A percentile compares a stretch with the other conserved stretches of the same genome.
Conservation (phyloP, 192 early-diverging fungal genomes). For the Entrophospora sp. region DNA sequence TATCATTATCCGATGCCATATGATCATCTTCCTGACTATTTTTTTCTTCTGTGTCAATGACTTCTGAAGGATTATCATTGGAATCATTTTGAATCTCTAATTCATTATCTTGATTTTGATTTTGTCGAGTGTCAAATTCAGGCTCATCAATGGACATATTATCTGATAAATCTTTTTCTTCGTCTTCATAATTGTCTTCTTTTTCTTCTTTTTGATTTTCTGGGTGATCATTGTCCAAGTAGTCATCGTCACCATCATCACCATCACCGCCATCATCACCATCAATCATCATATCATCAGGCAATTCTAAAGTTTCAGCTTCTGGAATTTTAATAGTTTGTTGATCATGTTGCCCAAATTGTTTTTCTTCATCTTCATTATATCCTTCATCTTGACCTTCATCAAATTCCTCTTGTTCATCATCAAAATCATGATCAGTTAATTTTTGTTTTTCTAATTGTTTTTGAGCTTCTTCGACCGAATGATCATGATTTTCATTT, state of each 20-base stretch:
- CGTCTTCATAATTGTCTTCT: slow-evolving; percentile 30
- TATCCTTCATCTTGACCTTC: slow-evolving; percentile 45
- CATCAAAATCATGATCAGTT: slow-evolving; percentile 36
- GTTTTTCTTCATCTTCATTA: slow-evolving; percentile 35
- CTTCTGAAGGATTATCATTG: slow-evolving; percentile 7
- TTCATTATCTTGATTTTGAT: slow-evolving; percentile 30
- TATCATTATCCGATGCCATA: slow-evolving; percentile 23
- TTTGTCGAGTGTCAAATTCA: slow-evolving; percentile 26
- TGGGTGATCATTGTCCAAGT: slow-evolving; percentile 44
- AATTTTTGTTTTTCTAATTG: slow-evolving; percentile 32
- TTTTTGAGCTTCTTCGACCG: slow-evolving; percentile 33
- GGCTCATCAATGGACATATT: slow-evolving; percentile 36
- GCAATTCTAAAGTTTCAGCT: slow-evolving; percentile 68
- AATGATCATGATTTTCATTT: slow-evolving; percentile 46
- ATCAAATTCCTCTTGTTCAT: slow-evolving; percentile 26
- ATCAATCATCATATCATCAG: slow-evolving; percentile 70
- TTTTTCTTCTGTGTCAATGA: slow-evolving; percentile 22
- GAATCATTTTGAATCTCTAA: slow-evolving; percentile 18
- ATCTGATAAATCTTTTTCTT: slow-evolving; percentile 32
- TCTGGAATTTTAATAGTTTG: slow-evolving; percentile 52
- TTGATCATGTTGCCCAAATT: slow-evolving; percentile 38
- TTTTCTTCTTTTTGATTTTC: slow-evolving; percentile 35
- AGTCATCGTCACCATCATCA: slow-evolving; percentile 42
- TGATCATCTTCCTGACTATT: too few species aligned
- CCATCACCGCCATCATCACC: slow-evolving; percentile 47